These are phyloP conservation scores for Kwoniella heveanensis DNA, from an alignment of 768 basidiomycete species.

Conservation along the genomic window DNA sequence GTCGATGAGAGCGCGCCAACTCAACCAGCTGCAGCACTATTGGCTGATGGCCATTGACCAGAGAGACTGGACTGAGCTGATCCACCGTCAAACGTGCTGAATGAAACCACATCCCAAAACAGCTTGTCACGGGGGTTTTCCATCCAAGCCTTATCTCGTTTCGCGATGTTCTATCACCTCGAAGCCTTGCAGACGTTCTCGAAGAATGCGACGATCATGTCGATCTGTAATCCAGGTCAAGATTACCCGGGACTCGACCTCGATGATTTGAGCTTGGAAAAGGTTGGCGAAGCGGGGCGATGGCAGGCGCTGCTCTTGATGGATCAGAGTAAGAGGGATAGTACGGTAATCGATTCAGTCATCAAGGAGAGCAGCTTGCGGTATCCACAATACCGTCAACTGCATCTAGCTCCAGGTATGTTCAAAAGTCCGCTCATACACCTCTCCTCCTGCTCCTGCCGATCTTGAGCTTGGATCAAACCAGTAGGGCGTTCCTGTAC, in stretches of 20 bases:
- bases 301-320: slow-evolving; percentile 9
- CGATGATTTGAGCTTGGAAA: slow-evolving; percentile 31
- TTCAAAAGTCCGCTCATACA: slow-evolving; percentile 1
- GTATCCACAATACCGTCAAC: slow-evolving; percentile 28
- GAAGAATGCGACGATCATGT: slow-evolving; percentile 21
- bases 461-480: too few relatives aligned
- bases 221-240: slow-evolving; percentile 25
- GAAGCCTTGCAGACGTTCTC: not conserved
- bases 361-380: slow-evolving; percentile 21
- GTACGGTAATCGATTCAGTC: slow-evolving; percentile 27
- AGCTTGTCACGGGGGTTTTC: slow-evolving; percentile 17
- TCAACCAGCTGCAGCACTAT: too few relatives aligned
- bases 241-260: slow-evolving; percentile 12
- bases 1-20: too few relatives aligned
- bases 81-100: too few relatives aligned
- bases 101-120: slow-evolving; percentile 1
- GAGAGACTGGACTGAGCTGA: too few relatives aligned
- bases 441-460: not conserved
- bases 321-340: slow-evolving; percentile 30
- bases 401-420: slow-evolving; percentile 22
- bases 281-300: slow-evolving; percentile 4
- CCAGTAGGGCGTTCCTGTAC: too few relatives aligned
- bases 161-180: slow-evolving; percentile 26
- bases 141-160: slow-evolving; percentile 34
- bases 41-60: too few relatives aligned